These are phyloP conservation scores for Penicillium paradoxum DNA, from an alignment of 495 filamentous ascomycete species.

Conservation along the genomic window DNA sequence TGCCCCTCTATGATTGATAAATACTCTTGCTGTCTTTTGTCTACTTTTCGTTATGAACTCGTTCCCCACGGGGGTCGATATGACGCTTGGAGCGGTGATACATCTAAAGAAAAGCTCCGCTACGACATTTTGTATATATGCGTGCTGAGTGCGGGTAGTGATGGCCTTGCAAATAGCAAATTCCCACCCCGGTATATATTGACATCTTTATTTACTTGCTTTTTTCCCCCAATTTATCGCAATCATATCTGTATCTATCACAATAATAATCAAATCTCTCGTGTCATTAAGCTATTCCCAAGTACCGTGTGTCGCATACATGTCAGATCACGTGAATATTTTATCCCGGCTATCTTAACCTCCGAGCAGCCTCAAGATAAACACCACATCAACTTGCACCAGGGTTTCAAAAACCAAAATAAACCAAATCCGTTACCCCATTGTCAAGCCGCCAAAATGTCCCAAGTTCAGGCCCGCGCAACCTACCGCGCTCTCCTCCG, in stretches of 20 bases:
- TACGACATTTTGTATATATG: conserved; percentile 21
- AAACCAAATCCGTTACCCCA: not conserved
- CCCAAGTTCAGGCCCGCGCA: conserved; percentile 54
- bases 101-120: conserved; percentile 7
- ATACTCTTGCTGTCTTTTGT: conserved; percentile 13
- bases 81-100: conserved; percentile 14
- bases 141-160: conserved; percentile 11
- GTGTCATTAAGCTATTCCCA: not conserved
- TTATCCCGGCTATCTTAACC: not conserved
- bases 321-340: not conserved
- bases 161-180: conserved; percentile 7
- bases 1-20: conserved; percentile 28
- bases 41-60: conserved; percentile 10
- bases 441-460: conserved; percentile 11
- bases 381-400: not conserved
- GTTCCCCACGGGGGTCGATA: conserved; percentile 10
- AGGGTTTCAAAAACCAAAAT: conserved; percentile 2
- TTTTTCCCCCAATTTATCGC: not conserved
- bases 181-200: conserved; percentile 15
- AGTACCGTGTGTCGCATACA: not conserved
- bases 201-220: not conserved
- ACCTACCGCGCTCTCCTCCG: conserved; percentile 88
- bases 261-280: not conserved
- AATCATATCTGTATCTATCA: not conserved
- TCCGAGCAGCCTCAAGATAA: not conserved